Evolutionary conservation across 257 asterid genomes (phyloP).

Genomic region (Anisodus acutangulus): DNA sequence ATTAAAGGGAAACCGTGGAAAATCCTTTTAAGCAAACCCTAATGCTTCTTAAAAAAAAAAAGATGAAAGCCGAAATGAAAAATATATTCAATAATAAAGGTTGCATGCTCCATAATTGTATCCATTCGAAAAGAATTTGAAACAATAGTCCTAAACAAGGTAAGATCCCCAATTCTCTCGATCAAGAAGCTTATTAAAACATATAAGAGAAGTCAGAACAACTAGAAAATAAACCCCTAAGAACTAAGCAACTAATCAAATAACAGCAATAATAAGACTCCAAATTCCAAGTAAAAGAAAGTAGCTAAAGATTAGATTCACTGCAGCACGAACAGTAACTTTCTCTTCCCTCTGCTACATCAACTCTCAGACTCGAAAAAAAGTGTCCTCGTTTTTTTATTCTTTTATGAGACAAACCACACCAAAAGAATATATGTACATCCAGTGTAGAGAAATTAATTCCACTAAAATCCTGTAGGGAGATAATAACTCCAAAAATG

Average conservation of each 20-base stretch:
- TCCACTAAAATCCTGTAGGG: background rate
- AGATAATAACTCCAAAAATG: background rate
- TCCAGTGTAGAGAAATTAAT: background rate
- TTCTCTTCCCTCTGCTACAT: background rate
- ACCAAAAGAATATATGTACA: background rate
- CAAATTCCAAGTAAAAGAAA: background rate
- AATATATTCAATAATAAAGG: slow-evolving; percentile 3
- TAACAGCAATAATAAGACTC: background rate
- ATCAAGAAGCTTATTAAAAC: slow-evolving; percentile 1
- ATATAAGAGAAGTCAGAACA: slow-evolving; percentile 11
- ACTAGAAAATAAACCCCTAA: background rate
- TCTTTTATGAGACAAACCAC: background rate
- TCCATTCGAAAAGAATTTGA: no score
- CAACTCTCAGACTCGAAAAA: background rate
- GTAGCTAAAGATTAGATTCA: background rate
- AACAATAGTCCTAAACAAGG: no score
- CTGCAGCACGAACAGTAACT: background rate
- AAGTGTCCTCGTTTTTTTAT: background rate
- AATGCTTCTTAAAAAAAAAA: background rate
- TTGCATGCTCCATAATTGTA: background rate
- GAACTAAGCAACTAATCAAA: slow-evolving; percentile 16
- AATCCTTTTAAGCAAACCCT: background rate
- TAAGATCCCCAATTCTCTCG: background rate
- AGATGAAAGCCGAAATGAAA: background rate
- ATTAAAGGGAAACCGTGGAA: background rate